Evolutionary conservation across 2,329 filamentous ascomycete genomes (phyloP).

Genomic region (Tolypocladium sp.): DNA sequence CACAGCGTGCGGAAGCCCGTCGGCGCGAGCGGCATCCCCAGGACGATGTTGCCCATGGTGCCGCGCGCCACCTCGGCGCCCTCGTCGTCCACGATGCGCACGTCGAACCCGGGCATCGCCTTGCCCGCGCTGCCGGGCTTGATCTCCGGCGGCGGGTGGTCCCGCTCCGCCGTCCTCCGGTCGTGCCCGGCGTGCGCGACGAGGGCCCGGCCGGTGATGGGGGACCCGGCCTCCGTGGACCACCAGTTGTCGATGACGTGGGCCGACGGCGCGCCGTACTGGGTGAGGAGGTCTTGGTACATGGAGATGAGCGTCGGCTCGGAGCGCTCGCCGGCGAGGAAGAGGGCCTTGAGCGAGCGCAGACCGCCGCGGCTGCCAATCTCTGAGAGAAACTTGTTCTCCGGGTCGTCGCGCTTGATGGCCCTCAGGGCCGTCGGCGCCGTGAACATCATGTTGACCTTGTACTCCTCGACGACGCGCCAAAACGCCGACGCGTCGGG

Average conservation of each 20-base stretch:
- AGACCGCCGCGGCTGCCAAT: constrained; percentile 62
- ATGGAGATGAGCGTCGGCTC: constrained; percentile 77
- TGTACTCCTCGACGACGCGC: constrained; percentile 77
- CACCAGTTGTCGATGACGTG: constrained; percentile 53
- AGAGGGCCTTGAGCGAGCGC: constrained; percentile 63
- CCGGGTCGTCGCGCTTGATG: constrained; percentile 76
- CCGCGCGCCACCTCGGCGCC: constrained; percentile 63
- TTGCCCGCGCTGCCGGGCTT: constrained; percentile 86
- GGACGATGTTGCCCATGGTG: constrained; percentile 84
- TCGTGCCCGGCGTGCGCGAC: constrained; percentile 49
- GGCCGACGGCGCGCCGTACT: constrained; percentile 54
- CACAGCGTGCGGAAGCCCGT: constrained; percentile 82
- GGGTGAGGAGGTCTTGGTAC: constrained; percentile 65
- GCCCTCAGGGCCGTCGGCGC: constrained; percentile 81
- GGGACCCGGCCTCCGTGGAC: constrained; percentile 50
- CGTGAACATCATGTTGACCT: constrained; percentile 76
- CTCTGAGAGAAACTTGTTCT: constrained; percentile 54
- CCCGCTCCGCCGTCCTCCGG: constrained; percentile 31
- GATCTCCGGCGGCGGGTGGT: constrained; percentile 41
- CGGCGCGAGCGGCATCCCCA: constrained; percentile 73
- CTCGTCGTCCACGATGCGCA: constrained; percentile 72
- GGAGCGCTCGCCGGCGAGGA: constrained; percentile 81
- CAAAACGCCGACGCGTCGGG: constrained; percentile 84
- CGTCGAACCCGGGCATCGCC: constrained; percentile 84
- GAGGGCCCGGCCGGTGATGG: constrained; percentile 47